Conservation (phyloP, 148 eudicot species). For the Agrostemma githago region DNA sequence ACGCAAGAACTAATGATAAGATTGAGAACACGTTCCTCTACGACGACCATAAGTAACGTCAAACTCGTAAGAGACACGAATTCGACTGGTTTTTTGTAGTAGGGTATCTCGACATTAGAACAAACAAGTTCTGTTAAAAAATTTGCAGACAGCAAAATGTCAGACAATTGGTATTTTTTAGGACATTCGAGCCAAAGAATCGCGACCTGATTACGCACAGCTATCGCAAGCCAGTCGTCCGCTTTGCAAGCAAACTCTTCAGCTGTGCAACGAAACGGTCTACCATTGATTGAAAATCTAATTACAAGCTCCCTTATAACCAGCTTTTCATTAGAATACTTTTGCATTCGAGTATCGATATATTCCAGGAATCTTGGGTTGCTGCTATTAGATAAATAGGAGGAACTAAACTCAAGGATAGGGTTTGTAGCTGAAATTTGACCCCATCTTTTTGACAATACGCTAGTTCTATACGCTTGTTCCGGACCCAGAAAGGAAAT, state of each 20-base stretch:
- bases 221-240: not conserved
- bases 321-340: not conserved
- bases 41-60: not conserved
- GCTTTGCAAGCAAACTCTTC: not conserved
- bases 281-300: not conserved
- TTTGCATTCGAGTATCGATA: not conserved
- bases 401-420: conserved; percentile 2
- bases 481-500: not conserved
- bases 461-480: not conserved
- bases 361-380: not conserved
- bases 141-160: not conserved
- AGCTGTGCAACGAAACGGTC: not conserved
- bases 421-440: not conserved
- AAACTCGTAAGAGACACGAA: not conserved
- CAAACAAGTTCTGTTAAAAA: not conserved
- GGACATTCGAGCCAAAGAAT: not conserved
- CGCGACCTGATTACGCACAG: not conserved
- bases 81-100: not conserved
- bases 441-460: conserved; percentile 2
- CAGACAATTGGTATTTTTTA: not conserved
- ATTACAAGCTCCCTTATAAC: not conserved
- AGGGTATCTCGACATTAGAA: not conserved
- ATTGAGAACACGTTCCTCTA: not conserved
- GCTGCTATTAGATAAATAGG: too few species aligned
- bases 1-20: not conserved